phyloP scores from a whole-genome alignment of 805 yeast species.

The Pichia kluyveri region DNA sequence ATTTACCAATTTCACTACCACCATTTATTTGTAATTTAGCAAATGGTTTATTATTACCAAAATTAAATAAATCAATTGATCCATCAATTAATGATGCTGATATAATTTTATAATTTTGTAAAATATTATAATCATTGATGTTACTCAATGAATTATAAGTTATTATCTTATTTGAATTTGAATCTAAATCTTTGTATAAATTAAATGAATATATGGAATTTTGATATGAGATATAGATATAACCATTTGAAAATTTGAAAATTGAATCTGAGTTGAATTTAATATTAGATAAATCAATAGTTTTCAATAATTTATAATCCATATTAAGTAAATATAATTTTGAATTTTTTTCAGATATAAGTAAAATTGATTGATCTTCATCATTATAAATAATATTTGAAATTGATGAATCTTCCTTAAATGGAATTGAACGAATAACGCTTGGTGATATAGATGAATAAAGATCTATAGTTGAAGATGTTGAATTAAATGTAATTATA shows the following conservation, averaged over 20 bases:
- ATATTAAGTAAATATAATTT: slow-evolving; percentile 4
- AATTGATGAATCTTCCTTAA: slow-evolving; percentile 11
- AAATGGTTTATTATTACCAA: not conserved
- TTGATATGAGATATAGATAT: not conserved
- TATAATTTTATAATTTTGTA: not conserved
- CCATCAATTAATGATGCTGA: slow-evolving; percentile 13
- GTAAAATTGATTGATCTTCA: not conserved
- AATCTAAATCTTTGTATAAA: not conserved
- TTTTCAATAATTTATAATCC: slow-evolving; percentile 5
- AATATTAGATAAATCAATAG: slow-evolving; percentile 9
- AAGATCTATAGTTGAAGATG: slow-evolving; percentile 17
- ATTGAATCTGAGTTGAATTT: not conserved
- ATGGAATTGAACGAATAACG: slow-evolving; percentile 11
- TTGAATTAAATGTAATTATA: slow-evolving; percentile 24
- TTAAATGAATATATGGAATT: not conserved
- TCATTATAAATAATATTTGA: slow-evolving; percentile 1
- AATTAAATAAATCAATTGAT: slow-evolving; percentile 19
- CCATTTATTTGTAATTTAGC: slow-evolving; percentile 9
- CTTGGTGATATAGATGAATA: slow-evolving; percentile 18
- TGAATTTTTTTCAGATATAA: slow-evolving; percentile 5
- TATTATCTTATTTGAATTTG: slow-evolving; percentile 2
- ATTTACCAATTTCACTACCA: slow-evolving; percentile 11
- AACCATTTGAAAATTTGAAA: not conserved
- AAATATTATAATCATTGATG: slow-evolving; percentile 1
- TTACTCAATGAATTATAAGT: slow-evolving; percentile 21